Base-by-base conservation (phyloP, 1,139 yeast species). In the Taiozyma sp. region DNA sequence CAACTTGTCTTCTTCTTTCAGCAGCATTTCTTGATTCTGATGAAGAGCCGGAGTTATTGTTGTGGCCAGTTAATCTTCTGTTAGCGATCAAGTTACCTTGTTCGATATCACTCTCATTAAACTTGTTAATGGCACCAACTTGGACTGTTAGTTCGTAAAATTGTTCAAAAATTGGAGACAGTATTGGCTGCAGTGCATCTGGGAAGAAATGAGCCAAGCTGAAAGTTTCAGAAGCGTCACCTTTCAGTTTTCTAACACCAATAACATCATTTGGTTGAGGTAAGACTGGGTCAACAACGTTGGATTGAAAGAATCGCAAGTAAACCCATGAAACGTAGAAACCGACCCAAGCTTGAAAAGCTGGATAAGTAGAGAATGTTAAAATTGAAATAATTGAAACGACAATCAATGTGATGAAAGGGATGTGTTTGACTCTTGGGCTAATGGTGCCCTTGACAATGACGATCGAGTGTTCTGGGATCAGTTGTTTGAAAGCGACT, bases 181-280 rank as follows among this genome's bases (percentile, higher is more conserved):
- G 68, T 43, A 78, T 63, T n/a, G 84, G 82, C 53, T 82, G 77
- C 4, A 77, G 53, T 2, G 75, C 62, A 42, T 72, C 78, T 1
- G 96, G 96, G 78, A 88, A 89, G 67, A 92, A 89, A 60, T 88
- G 87, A 43, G 85, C 83, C 57, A 91, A 73, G 51, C 88, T 83
- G 73, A 92, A 92, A 1, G 96, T 87, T 61, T 91, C 97, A 0
- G 96, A 85, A 0, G 97, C 96, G 67, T 91, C 97, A 44, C 97
- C 97, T 40, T 78, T 70, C 30, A 82, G 67, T 27, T 73, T 67
- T 16, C 73, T 65, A 14, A 63, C 55, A 24, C 66, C 70, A 47
- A 65, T 51, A 23, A 57, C 58, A 28, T 57, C 65, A 49, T 57
- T 62, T 59, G 56, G 65, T 49, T 59, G 61, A n/a, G 68, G 63